Percentiles rank a stretch among this genome's conserved stretches.
These are phyloP conservation scores for Plasmodium vivax DNA, from an alignment of 169 alveolate species.

Conservation along the genomic window DNA sequence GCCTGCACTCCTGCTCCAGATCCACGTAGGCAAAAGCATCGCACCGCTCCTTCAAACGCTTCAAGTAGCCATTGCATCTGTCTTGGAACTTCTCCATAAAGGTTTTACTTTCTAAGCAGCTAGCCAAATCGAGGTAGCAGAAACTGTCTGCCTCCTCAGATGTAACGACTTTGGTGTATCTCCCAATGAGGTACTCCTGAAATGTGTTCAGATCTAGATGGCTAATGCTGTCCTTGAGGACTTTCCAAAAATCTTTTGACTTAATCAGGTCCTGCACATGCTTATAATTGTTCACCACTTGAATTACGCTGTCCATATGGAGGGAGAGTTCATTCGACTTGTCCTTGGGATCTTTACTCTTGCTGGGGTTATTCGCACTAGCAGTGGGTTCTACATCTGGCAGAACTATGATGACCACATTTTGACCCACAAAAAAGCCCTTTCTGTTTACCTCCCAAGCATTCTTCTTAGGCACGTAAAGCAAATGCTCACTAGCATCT, in stretches of 20 bases:
- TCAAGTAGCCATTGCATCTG: slow-evolving; percentile 50
- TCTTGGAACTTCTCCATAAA: slow-evolving; percentile 41
- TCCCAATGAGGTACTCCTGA: slow-evolving; percentile 35
- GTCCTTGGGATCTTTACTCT: not conserved
- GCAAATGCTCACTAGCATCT: slow-evolving; percentile 41
- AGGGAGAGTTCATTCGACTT: not conserved
- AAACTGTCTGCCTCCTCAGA: slow-evolving; percentile 7
- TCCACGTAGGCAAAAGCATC: not conserved
- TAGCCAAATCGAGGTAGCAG: slow-evolving; percentile 10
- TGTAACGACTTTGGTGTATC: slow-evolving; percentile 5
- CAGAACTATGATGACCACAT: slow-evolving; percentile 21
- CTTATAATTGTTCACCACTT: slow-evolving; percentile 29
- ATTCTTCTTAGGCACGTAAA: slow-evolving; percentile 1
- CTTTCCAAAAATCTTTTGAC: slow-evolving; percentile 23
- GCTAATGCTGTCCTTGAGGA: slow-evolving; percentile 16
- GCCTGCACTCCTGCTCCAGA: slow-evolving; percentile 52
- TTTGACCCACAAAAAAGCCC: slow-evolving; percentile 53
- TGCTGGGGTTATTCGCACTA: not conserved
- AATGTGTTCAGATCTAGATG: not conserved
- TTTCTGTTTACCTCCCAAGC: slow-evolving; percentile 52
- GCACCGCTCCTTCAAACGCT: slow-evolving; percentile 22
- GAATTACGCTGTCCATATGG: slow-evolving; percentile 9
- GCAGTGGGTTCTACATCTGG: slow-evolving; percentile 39
- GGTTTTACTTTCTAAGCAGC: not conserved
- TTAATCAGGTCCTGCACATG: slow-evolving; percentile 32